Base-by-base conservation (phyloP, 257 asterid genomes). In the Gentiana straminea region DNA sequence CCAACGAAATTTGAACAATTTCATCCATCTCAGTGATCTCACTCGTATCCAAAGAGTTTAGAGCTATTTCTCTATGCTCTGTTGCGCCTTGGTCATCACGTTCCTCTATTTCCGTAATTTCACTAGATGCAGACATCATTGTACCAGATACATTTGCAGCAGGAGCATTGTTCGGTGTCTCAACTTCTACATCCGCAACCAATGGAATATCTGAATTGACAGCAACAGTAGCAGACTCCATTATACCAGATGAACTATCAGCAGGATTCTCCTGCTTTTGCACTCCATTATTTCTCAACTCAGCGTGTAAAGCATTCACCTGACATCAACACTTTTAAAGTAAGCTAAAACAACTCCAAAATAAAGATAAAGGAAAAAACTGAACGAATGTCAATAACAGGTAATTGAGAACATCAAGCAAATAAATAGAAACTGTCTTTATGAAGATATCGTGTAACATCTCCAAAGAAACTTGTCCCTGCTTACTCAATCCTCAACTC, bases 1-100 rank as follows among this genome's bases (percentile, higher is more conserved):
- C 70, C 33, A 70, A 62, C n/a, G 95, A 89, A 41, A 89, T 83
- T 74, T 83, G 97, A 72, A 77, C 83, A 38, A 83, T 81, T 71
- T 77, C 94, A 71, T 75, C 84, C 9, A 71, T 68, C 46, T 41
- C 46, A 41, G 53, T 55, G 24, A 24, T 24, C 24, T 24, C 24
- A 24, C 24, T 24, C 36, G 70, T 65, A 52, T 81, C 90, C 32
- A 82, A 72, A 52, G 83, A 65, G 52, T 66, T 74, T 10, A 64
- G 50, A 63, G 51, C 55, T 41, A 38, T 66, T 49, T 65, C 59
- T 52, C 61, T 39, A 32, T 67, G 58, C 68, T 63, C 78, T 13
- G 64, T 70, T 71, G 38, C 69, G 34, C 70, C 77, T 47, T 71
- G 63, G 56, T 65, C 52, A 58, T 52, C 63, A 54, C 60, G 79